These are phyloP conservation scores for Vickermania ingenoplastis DNA, from an alignment of 208 protist species.

Conservation along the genomic window DNA sequence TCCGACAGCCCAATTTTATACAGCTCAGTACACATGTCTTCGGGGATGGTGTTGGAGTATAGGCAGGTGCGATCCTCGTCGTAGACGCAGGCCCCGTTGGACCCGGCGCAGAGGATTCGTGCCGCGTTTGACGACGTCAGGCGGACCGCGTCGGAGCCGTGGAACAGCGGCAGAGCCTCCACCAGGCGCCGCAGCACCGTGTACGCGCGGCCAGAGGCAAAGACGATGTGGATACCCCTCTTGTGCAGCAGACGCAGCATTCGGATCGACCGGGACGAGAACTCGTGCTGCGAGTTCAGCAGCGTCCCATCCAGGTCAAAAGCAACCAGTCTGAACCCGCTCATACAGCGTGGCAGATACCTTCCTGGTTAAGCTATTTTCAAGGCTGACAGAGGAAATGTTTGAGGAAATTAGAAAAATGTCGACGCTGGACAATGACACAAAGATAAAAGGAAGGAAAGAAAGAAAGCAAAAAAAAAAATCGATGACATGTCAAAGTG, in stretches of 20 bases:
- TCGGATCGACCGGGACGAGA: conserved; percentile 16
- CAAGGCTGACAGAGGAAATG: too few species aligned
- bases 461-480: too few species aligned
- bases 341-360: background rate
- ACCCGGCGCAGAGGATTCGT: conserved; percentile 5
- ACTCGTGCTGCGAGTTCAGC: conserved; percentile 14
- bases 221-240: conserved; percentile 64
- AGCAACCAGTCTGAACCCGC: conserved; percentile 8
- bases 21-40: conserved; percentile 15
- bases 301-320: conserved; percentile 49
- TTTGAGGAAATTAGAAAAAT: too few species aligned
- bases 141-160: conserved; percentile 1
- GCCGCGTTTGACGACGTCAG: background rate
- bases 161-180: conserved; percentile 45
- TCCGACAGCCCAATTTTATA: conserved; percentile 39
- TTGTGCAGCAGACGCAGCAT: conserved; percentile 43
- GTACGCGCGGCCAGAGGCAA: conserved; percentile 65
- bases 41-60: background rate
- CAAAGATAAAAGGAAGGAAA: too few species aligned
- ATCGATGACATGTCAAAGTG: too few species aligned
- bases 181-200: conserved; percentile 50
- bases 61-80: conserved; percentile 23
- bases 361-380: too few species aligned
- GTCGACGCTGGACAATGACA: too few species aligned
- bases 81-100: conserved; percentile 59